Evolutionary conservation across 345 rosid species (phyloP).

Genomic region (Eutrema japonicum): DNA sequence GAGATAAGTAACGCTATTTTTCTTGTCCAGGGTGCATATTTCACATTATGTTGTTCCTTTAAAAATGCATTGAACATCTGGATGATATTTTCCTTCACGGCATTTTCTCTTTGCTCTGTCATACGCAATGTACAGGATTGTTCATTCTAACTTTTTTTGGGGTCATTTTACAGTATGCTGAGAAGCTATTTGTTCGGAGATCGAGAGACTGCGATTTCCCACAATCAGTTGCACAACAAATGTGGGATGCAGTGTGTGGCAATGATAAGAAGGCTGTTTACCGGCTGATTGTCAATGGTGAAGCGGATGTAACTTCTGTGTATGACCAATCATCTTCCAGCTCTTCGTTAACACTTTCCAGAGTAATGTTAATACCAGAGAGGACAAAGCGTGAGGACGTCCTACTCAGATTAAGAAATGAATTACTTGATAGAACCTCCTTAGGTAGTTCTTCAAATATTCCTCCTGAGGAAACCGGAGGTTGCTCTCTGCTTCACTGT

Average conservation of each 20-base stretch:
- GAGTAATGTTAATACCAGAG: slow-evolving; percentile 81
- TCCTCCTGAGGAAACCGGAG: slow-evolving; percentile 63
- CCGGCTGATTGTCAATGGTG: slow-evolving; percentile 74
- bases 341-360: slow-evolving; percentile 83
- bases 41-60: slow-evolving; percentile 26
- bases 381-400: slow-evolving; percentile 59
- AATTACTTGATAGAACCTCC: slow-evolving; percentile 70
- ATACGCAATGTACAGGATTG: slow-evolving; percentile 2
- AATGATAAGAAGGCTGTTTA: slow-evolving; percentile 94
- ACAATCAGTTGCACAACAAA: slow-evolving; percentile 63
- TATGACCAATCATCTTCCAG: slow-evolving; percentile 65
- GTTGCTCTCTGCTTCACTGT: slow-evolving; percentile 87
- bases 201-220: slow-evolving; percentile 61
- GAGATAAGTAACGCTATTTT: slow-evolving; percentile 19
- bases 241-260: slow-evolving; percentile 87
- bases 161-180: slow-evolving; percentile 73
- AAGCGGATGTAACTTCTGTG: slow-evolving; percentile 69
- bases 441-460: slow-evolving; percentile 61
- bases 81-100: neutral
- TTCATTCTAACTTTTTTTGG: neutral
- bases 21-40: slow-evolving; percentile 23
- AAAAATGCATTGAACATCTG: slow-evolving; percentile 8
- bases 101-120: slow-evolving; percentile 8
- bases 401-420: slow-evolving; percentile 59
- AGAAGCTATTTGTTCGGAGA: slow-evolving; percentile 81